Conservation (phyloP, 2,329 filamentous ascomycete genomes). For the Cercospora sojina region DNA sequence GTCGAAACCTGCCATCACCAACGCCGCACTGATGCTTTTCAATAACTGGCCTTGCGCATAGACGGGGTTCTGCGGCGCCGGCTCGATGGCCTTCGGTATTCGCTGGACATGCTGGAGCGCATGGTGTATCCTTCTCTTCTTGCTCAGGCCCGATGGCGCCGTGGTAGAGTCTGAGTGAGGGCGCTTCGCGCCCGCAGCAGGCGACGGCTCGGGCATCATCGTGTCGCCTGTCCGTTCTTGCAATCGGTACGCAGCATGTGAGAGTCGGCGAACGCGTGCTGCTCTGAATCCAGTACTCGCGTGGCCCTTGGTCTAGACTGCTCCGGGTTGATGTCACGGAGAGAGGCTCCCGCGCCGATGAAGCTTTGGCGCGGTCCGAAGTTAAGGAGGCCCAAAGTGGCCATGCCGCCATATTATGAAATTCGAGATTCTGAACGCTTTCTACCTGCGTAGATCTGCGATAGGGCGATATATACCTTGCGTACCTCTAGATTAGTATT, state of each 20-base stretch:
- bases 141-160: constrained; percentile 13
- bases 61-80: constrained; percentile 49
- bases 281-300: neutral
- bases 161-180: constrained; percentile 16
- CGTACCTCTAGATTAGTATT: too few species aligned
- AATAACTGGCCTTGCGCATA: constrained; percentile 56
- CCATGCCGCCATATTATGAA: too few species aligned
- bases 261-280: neutral
- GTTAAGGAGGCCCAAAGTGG: too few species aligned
- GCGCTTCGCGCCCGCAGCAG: constrained; percentile 23
- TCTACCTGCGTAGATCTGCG: too few species aligned
- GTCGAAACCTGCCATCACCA: constrained; percentile 56
- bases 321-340: neutral
- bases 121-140: constrained; percentile 29
- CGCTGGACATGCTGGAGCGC: constrained; percentile 31
- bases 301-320: neutral
- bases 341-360: neutral
- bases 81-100: constrained; percentile 34
- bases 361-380: constrained; percentile 1
- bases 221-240: neutral
- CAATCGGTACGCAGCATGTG: neutral
- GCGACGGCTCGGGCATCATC: constrained; percentile 19
- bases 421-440: too few species aligned
- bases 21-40: constrained; percentile 54
- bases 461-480: too few species aligned